Conservation (phyloP, 495 filamentous ascomycete genomes). For the Penicillium salamii region DNA sequence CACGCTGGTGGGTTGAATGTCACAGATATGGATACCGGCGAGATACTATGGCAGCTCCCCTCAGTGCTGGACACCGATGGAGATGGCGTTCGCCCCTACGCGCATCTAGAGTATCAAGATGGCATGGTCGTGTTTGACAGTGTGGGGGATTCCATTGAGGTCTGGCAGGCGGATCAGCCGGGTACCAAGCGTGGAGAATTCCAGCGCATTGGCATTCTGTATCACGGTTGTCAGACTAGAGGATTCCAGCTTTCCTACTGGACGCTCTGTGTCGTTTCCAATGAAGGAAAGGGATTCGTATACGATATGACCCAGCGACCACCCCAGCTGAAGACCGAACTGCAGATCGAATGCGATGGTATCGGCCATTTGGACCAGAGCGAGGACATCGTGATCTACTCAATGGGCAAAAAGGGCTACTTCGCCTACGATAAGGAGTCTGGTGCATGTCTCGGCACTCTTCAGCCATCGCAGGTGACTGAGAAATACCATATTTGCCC, state of each 20-base stretch:
- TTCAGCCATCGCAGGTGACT: conserved; percentile 28
- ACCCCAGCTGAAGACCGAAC: conserved; percentile 25
- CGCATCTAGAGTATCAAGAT: conserved; percentile 43
- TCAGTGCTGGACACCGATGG: conserved; percentile 28
- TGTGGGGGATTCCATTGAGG: conserved; percentile 37
- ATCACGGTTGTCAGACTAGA: conserved; percentile 37
- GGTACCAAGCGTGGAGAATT: conserved; percentile 34
- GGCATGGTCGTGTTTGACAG: conserved; percentile 42
- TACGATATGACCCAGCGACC: conserved; percentile 41
- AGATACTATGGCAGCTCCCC: conserved; percentile 35
- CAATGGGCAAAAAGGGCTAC: conserved; percentile 36
- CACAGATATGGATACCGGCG: conserved; percentile 38
- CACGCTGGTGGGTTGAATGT: conserved; percentile 39
- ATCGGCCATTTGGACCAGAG: conserved; percentile 40
- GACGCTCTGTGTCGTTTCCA: conserved; percentile 42
- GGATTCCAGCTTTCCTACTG: conserved; percentile 39
- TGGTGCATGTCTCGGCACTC: conserved; percentile 25
- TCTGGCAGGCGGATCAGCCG: conserved; percentile 35
- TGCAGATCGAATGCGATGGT: conserved; percentile 30
- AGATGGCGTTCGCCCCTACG: conserved; percentile 31
- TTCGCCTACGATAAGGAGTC: conserved; percentile 32
- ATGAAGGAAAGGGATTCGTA: conserved; percentile 35
- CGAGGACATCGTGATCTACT: conserved; percentile 36
- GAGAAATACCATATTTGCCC: conserved; percentile 33
- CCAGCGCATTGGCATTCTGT: conserved; percentile 33